Base-by-base conservation (phyloP, 2,329 filamentous ascomycete genomes). In the Microascus cirrosus region DNA sequence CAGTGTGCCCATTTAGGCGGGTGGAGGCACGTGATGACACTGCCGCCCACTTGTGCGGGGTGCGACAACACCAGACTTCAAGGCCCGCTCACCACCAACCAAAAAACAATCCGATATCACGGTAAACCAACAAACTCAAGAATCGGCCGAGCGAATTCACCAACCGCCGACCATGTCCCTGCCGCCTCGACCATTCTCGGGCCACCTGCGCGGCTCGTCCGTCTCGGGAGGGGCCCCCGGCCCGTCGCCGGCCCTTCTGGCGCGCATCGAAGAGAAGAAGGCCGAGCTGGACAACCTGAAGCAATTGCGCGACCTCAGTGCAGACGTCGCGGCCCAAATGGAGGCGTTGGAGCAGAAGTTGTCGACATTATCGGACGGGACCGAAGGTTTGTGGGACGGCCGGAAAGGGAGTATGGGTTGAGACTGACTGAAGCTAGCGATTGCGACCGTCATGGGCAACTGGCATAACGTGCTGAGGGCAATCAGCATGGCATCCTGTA, bases 381-480 rank as follows among this genome's bases (percentile, higher is more conserved):
- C 90, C 34, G 88, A 94, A 80, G 87, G 87, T 87, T 68, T 60
- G 68, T 58, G 22, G 54, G 1, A 10, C 32, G 12, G 12, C 51
- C 7, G 24, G 24, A 3, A n/a, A 69, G 51, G 71, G 61, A n/a
- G 60, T 58, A 56, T 42, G 7, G 18, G 8, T 24, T 12, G 45
- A 50, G 6, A 20, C 45, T 32, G 12, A 39, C 50, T 42, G 3
- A 18, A 8, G 15, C 24, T 68, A 90, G 89, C 87, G 60, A 90
- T 95, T 65, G 89, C 90, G 45, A 81, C 86, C n/a, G 89, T 95
- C 24, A 77, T 95, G 68, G 82, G 86, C 57, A 95, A 94, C 69
- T 95, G 90, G 90, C 87, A 92, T 70, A 92, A 90, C 65, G 89
- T 95, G 62, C 78, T 95, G 60, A 80, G 87, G 62, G 89, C 89